These are phyloP conservation scores for Candida gigantensis DNA, from an alignment of 1,139 yeast genomes.

Conservation along the genomic window DNA sequence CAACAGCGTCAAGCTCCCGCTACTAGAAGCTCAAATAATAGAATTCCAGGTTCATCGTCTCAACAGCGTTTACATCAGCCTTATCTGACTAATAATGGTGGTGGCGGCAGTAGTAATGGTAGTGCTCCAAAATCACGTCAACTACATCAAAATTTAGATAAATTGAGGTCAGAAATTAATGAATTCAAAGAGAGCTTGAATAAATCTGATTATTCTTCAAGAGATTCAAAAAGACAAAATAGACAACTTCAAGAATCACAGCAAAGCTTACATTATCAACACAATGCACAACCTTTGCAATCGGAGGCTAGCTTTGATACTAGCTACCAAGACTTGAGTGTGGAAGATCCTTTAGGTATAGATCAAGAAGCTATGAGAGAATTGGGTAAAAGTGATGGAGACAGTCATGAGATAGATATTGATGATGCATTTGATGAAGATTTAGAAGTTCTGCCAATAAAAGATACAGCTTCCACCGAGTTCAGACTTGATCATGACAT, in stretches of 20 bases:
- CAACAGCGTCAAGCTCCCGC: conserved; percentile 4
- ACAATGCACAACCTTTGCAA: conserved; percentile 5
- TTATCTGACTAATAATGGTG: conserved; percentile 12
- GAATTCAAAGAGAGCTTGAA: conserved; percentile 48
- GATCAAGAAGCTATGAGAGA: conserved; percentile 25
- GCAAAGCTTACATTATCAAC: conserved; percentile 4
- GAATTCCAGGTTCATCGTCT: conserved; percentile 3
- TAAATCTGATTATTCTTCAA: conserved; percentile 23
- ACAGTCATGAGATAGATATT: conserved; percentile 4
- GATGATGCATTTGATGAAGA: conserved; percentile 11
- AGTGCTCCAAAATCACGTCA: conserved; percentile 27
- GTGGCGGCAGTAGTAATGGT: too few species aligned
- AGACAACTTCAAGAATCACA: conserved; percentile 2
- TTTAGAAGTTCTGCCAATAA: conserved; percentile 8
- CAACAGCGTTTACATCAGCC: conserved; percentile 16
- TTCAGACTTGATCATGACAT: conserved; percentile 10
- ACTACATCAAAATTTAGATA: conserved; percentile 45
- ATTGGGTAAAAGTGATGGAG: conserved; percentile 11
- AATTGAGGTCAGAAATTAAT: conserved; percentile 46
- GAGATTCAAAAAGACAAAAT: conserved; percentile 2
- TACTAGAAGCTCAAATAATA: conserved; percentile 1
- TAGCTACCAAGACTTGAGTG: conserved; percentile 42
- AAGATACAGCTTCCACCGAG: conserved; percentile 2
- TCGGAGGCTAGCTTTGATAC: conserved; percentile 44
- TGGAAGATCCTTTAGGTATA: conserved; percentile 44